Percentiles rank a stretch among this genome's conserved stretches.
Evolutionary conservation across 129 eudicot genomes (phyloP).

Genomic region (Flaveria brownii): DNA sequence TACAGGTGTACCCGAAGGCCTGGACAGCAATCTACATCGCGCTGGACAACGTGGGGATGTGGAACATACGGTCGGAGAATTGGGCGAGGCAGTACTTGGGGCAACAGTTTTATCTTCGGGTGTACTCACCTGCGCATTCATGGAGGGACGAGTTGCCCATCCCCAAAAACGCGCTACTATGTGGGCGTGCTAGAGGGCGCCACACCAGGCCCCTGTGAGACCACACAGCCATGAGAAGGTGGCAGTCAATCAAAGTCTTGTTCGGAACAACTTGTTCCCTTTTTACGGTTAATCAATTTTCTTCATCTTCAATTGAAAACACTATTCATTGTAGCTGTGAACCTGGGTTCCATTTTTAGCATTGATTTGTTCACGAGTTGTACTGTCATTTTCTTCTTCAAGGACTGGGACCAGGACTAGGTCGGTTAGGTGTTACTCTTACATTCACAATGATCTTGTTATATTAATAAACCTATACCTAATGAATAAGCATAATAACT

Average conservation of each 20-base stretch:
- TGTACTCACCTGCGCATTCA: constrained; percentile 63
- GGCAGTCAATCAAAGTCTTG: background rate
- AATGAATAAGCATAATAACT: too few species aligned
- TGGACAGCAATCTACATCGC: constrained; percentile 82
- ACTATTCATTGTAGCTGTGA: constrained; percentile 28
- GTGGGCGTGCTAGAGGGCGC: constrained; percentile 40
- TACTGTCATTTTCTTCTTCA: background rate
- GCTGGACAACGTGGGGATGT: constrained; percentile 75
- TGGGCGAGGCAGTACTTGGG: constrained; percentile 83
- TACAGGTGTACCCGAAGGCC: constrained; percentile 64
- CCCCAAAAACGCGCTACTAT: constrained; percentile 39
- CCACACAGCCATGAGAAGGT: background rate
- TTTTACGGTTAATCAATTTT: background rate
- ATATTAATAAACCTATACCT: too few species aligned
- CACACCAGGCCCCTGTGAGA: constrained; percentile 40
- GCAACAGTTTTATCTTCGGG: constrained; percentile 72
- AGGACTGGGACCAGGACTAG: too few species aligned
- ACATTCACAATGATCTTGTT: too few species aligned
- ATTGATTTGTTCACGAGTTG: background rate
- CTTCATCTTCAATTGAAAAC: too few species aligned
- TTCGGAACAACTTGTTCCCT: constrained; percentile 37
- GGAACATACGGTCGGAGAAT: constrained; percentile 65
- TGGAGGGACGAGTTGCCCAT: constrained; percentile 48
- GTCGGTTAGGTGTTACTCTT: too few species aligned
- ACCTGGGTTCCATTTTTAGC: background rate